Percentiles rank a stretch among this genome's conserved stretches.
Evolutionary conservation across 2,329 filamentous ascomycete species (phyloP).

Genomic region (Aspergillus pseudotamarii): DNA sequence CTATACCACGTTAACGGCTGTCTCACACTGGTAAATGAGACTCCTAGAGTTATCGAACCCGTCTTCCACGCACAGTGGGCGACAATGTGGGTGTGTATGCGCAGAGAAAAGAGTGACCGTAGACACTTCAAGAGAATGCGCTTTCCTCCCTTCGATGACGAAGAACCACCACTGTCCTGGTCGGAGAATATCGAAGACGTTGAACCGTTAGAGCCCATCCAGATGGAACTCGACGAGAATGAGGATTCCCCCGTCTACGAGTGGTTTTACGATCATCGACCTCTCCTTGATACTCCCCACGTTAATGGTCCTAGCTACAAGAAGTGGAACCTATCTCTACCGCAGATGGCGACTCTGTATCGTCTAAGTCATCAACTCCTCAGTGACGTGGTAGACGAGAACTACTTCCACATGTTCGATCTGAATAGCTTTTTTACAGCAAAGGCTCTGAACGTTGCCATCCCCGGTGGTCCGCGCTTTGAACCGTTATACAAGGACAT

Average conservation of each 20-base stretch:
- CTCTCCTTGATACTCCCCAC: slow-evolving; percentile 85
- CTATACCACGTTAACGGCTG: slow-evolving; percentile 98
- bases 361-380: slow-evolving; percentile 87
- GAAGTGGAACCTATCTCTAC: slow-evolving; percentile 87
- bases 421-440: slow-evolving; percentile 92
- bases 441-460: slow-evolving; percentile 94
- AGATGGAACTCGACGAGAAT: slow-evolving; percentile 94
- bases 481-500: slow-evolving; percentile 98
- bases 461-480: slow-evolving; percentile 95
- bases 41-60: slow-evolving; percentile 92
- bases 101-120: slow-evolving; percentile 94
- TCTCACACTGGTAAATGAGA: slow-evolving; percentile 94
- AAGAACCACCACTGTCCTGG: slow-evolving; percentile 96
- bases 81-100: slow-evolving; percentile 99
- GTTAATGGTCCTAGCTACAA: slow-evolving; percentile 98
- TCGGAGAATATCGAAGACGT: slow-evolving; percentile 99
- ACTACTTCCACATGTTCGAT: slow-evolving; percentile 98
- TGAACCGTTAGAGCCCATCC: slow-evolving; percentile 93
- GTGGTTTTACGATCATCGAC: slow-evolving; percentile 96
- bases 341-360: slow-evolving; percentile 95
- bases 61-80: slow-evolving; percentile 99
- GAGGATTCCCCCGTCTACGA: slow-evolving; percentile 91
- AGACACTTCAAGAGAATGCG: slow-evolving; percentile 98
- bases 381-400: slow-evolving; percentile 90
- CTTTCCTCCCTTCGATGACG: slow-evolving; percentile 97